Percentiles rank a stretch among this genome's conserved stretches.
Conservation (phyloP, 495 filamentous ascomycete genomes). For the Lasiosphaeria hispida region DNA sequence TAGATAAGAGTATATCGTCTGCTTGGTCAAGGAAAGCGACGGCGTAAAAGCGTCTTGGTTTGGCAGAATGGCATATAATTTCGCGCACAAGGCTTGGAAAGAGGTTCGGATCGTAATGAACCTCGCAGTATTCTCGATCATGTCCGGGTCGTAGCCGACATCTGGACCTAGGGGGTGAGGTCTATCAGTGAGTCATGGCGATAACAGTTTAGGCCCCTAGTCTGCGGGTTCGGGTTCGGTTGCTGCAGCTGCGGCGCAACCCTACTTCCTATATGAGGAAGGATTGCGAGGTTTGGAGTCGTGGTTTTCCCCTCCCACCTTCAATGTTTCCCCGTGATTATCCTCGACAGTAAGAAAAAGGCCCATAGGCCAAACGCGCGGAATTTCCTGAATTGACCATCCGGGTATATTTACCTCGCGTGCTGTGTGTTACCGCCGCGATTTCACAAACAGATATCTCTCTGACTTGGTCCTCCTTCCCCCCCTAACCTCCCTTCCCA, state of each 20-base stretch:
- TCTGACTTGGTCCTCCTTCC: no score
- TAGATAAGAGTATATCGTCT: no score
- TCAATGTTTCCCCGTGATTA: neutral
- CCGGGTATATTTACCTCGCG: neutral
- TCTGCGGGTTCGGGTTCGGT: no score
- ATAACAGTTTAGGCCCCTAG: no score
- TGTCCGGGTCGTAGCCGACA: no score
- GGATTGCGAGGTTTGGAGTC: neutral
- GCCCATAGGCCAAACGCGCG: neutral
- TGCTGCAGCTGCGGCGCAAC: neutral
- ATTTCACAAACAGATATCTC: neutral
- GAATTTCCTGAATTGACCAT: neutral
- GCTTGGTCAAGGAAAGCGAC: neutral
- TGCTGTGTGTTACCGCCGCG: neutral
- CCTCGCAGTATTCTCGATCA: no score
- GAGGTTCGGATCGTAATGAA: neutral
- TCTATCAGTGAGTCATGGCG: no score
- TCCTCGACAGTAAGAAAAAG: no score
- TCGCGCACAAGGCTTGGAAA: neutral
- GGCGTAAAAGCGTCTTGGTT: neutral
- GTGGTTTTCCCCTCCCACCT: neutral
- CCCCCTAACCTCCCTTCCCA: neutral
- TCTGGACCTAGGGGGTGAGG: no score
- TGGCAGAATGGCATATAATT: no score
- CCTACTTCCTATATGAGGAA: conserved; percentile 10